Evolutionary conservation across 139 green algal genomes (phyloP), one percentile per base, ranked within the genome.

Genomic region (Micractinium sp.): DNA sequence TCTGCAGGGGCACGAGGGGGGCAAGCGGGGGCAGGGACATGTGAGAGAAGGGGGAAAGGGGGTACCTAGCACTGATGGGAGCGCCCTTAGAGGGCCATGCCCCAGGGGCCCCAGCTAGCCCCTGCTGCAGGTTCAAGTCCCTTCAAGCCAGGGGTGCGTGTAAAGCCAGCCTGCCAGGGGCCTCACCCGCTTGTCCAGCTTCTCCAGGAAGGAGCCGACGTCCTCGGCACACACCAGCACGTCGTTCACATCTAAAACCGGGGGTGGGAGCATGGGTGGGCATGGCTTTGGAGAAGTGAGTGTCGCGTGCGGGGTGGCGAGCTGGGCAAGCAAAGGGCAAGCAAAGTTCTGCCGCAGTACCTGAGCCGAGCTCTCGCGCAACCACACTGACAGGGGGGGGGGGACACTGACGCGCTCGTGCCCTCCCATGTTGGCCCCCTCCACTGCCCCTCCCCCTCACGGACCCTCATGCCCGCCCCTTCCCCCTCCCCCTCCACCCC

Each of bases 121-220:
- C n/a, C 47, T 56, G 66, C 66, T 73, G 22, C 71, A 35, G n/a
- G n/a, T n/a, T n/a, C n/a, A n/a, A n/a, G n/a, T n/a, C n/a, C n/a
- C n/a, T n/a, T n/a, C n/a, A n/a, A n/a, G n/a, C n/a, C n/a, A n/a
- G n/a, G n/a, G n/a, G n/a, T n/a, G n/a, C n/a, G n/a, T n/a, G n/a
- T n/a, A n/a, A n/a, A n/a, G n/a, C n/a, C 71, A 35, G 25, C 27
- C 71, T 77, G 66, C 25, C 66, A 73, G 25, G 71, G 31, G 4
- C 13, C 69, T n/a, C 84, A 87, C 75, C 67, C 83, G 71, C 60
- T 81, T 80, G 71, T 89, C 87, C 20, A 92, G 61, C 61, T 92
- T 90, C 18, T 94, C 91, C 41, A 96, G 90, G 67, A 96, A 93
- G 80, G 93, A 75, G 71, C 92, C 88, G 22, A 96, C 79, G 60